phyloP scores from a whole-genome alignment of 176 grass and related monocot species.

The Oryza coarctata region DNA sequence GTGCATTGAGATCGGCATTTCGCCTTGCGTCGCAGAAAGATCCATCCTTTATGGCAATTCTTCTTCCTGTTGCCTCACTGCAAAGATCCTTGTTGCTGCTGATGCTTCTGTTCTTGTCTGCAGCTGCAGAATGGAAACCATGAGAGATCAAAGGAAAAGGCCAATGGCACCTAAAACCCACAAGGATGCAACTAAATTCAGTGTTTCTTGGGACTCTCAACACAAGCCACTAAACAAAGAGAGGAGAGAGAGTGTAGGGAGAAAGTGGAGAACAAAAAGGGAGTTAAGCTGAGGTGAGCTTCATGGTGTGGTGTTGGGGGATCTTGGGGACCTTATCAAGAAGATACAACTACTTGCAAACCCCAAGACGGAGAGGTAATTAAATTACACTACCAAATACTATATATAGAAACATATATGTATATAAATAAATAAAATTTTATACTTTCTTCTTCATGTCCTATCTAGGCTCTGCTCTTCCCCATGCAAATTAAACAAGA shows the following conservation, averaged over 20 bases:
- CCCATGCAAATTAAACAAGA: conserved; percentile 54
- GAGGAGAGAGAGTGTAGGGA: background rate
- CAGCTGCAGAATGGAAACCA: conserved; percentile 55
- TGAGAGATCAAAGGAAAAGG: conserved; percentile 43
- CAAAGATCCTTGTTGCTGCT: conserved; percentile 37
- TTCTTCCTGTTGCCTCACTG: conserved; percentile 29
- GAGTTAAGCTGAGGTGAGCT: background rate
- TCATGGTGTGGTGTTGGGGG: conserved; percentile 43
- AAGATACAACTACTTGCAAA: conserved; percentile 48
- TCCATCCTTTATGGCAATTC: conserved; percentile 47
- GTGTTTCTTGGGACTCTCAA: conserved; percentile 60
- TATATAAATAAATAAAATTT: background rate
- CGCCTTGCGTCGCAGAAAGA: conserved; percentile 74
- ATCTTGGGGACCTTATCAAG: conserved; percentile 64
- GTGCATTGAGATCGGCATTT: conserved; percentile 92
- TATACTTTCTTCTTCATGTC: conserved; percentile 12
- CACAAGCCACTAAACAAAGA: conserved; percentile 24
- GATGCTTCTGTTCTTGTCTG: conserved; percentile 44
- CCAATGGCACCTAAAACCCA: conserved; percentile 42
- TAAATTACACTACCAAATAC: conserved; percentile 32
- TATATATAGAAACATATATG: background rate
- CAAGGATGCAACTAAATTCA: conserved; percentile 56
- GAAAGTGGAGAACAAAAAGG: conserved; percentile 45
- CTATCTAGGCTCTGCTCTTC: conserved; percentile 34
- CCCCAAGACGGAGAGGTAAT: conserved; percentile 24